A percentile compares a stretch with the other conserved stretches of the same genome.
phyloP scores from a whole-genome alignment of 768 basidiomycete species.

The Harrya chromipes region DNA sequence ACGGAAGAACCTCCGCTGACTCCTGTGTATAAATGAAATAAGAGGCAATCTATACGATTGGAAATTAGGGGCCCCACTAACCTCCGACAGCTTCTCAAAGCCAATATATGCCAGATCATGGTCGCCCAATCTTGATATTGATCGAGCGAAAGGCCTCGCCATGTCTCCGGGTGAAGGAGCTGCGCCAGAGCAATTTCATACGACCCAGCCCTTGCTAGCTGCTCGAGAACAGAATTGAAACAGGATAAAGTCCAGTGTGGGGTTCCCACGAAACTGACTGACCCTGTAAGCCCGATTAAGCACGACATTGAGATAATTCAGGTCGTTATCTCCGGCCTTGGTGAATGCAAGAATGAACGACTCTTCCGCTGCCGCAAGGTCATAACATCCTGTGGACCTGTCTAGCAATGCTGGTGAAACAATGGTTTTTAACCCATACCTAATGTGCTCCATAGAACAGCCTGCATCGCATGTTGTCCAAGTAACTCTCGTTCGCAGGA shows the following conservation, averaged over 20 bases:
- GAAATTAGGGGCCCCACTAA: slow-evolving; percentile 30
- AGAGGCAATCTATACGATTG: background rate
- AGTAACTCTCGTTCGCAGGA: slow-evolving; percentile 60
- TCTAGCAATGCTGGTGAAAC: slow-evolving; percentile 9
- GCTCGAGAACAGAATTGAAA: slow-evolving; percentile 15
- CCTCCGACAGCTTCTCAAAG: slow-evolving; percentile 67
- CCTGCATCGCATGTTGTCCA: slow-evolving; percentile 71
- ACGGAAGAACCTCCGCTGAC: slow-evolving; percentile 62
- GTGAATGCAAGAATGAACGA: slow-evolving; percentile 67
- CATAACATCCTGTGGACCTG: slow-evolving; percentile 53
- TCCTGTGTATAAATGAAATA: slow-evolving; percentile 35
- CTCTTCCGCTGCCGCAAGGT: slow-evolving; percentile 64
- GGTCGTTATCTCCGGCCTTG: slow-evolving; percentile 53
- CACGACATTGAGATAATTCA: slow-evolving; percentile 55
- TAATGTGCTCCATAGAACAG: slow-evolving; percentile 65
- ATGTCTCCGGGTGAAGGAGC: slow-evolving; percentile 66
- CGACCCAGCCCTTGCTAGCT: slow-evolving; percentile 70
- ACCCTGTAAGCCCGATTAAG: slow-evolving; percentile 73
- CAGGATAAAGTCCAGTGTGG: background rate
- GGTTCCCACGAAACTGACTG: slow-evolving; percentile 11
- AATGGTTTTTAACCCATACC: slow-evolving; percentile 40
- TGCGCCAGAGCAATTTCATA: slow-evolving; percentile 59
- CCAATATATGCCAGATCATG: slow-evolving; percentile 76
- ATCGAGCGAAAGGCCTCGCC: slow-evolving; percentile 60
- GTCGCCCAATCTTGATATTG: slow-evolving; percentile 74